Base-by-base conservation (phyloP, 495 filamentous ascomycete genomes). In the Aspergillus egyptiacus region DNA sequence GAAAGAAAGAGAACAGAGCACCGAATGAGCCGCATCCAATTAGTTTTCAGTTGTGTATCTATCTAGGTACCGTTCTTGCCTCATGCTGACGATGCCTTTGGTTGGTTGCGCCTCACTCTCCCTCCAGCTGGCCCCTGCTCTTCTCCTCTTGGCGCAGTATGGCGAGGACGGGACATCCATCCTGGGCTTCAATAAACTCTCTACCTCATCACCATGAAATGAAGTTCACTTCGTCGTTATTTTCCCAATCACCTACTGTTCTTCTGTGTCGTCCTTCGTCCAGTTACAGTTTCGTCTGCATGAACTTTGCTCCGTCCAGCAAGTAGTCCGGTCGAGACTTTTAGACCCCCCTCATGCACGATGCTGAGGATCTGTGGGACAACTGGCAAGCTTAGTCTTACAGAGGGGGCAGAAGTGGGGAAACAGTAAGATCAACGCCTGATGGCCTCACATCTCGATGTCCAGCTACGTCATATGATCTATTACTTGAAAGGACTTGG, bases 1-100 rank as follows among this genome's bases (percentile, higher is more conserved):
- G 15, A 44, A 30, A 17, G 19, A 32, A 22, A 44, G 20, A 17
- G 35, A 42, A 51, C 25, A 28, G 40, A 50, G 27, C 35, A 46
- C 46, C 44, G 32, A 48, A 55, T 44, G 56, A 59, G 56, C 56
- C 56, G 56, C 56, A 59, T 50, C 56, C 56, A 59, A 55, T 59
- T 59, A 53, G 23, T 45, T 49, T 31, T 11, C 6, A 8, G 9
- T 8, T 4, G 28, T 5, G 8, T 31, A n/a, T n/a, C n/a, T n/a
- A n/a, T n/a, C n/a, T n/a, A n/a, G n/a, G n/a, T n/a, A n/a, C n/a
- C n/a, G n/a, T n/a, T n/a, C n/a, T n/a, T 49, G 44, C 53, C 32
- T 43, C 17, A 18, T 50, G 52, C 45, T 50, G 52, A 46, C 34
- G 37, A 31, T 49, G 48, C 35, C 51, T n/a, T 48, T 53, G 46